Base-by-base conservation (phyloP, 2,329 filamentous ascomycete genomes). In the Colletotrichum sp. region DNA sequence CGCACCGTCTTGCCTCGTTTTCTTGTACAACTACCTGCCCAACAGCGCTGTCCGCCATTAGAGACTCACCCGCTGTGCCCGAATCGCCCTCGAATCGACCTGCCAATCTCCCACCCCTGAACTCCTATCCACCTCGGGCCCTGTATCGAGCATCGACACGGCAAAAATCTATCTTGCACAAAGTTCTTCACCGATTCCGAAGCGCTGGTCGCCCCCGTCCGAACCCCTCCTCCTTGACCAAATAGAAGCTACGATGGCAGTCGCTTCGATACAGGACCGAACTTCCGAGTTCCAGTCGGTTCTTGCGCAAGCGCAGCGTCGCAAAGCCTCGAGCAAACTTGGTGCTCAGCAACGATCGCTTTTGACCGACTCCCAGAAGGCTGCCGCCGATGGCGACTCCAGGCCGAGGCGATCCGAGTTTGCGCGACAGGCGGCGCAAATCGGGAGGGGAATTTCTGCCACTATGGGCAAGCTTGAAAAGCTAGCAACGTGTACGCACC, bases 391-490 rank as follows among this genome's bases (percentile, higher is more conserved):
- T 81, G 89, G 89, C 76, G 86, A 88, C 79, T 86, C 84, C 73
- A 89, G 87, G 72, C 89, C 88, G n/a, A 88, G 89, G 78, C 91
- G 95, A 80, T 98, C 95, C 77, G 97, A 99, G 82, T 99, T 99
- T 86, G 97, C 97, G 81, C 92, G 96, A 80, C 94, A 94, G 83
- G 97, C 97, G 9, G 95, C 95, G 57, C 95, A 97, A 80, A 98
- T 99, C 81, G 97, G 96, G 70, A 91, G 95, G 80, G 96, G 96
- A 36, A 99, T 99, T 79, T 94, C 94, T 15, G 94, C 91, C 72
- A 99, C 97, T 9, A 98, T 98, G 93, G 96, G 93, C 72, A 99
- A 99, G 86, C 88, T 99, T 81, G 95, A 99, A 87, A 95, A 98
- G 85, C 88, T 99, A 79, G 96, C 96, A 76, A 95, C 98, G 85